Percentiles rank a stretch among this genome's conserved stretches.
These are phyloP conservation scores for Ehretia macrophylla DNA, from an alignment of 257 asterid species.

Conservation along the genomic window DNA sequence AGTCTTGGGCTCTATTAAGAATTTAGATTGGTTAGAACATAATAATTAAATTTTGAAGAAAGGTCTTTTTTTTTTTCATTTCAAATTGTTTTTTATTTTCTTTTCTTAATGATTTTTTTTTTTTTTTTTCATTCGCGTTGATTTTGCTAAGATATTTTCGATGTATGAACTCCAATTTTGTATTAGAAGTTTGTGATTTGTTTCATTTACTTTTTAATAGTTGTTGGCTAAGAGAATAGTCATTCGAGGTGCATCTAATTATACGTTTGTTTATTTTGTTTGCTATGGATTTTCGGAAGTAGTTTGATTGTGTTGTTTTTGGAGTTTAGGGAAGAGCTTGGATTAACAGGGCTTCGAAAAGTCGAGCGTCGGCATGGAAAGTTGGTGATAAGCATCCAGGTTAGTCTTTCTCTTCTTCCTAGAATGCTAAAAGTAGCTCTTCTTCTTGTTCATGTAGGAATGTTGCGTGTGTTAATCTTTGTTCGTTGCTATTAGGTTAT, in stretches of 20 bases:
- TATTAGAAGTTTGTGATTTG: too few relatives aligned
- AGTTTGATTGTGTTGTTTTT: conserved; percentile 14
- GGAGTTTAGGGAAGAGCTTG: conserved; percentile 68
- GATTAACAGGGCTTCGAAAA: conserved; percentile 70
- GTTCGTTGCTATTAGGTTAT: conserved; percentile 44
- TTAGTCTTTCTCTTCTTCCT: conserved; percentile 11
- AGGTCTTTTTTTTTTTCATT: too few relatives aligned
- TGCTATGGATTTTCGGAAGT: conserved; percentile 1
- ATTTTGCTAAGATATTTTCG: too few relatives aligned
- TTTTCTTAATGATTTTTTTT: not conserved
- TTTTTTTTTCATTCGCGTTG: not conserved
- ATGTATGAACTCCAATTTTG: too few relatives aligned
- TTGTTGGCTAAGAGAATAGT: too few relatives aligned
- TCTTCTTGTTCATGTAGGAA: conserved; percentile 1
- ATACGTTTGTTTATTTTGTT: not conserved
- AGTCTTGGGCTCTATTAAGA: too few relatives aligned
- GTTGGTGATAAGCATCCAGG: conserved; percentile 93
- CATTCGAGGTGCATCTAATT: not conserved
- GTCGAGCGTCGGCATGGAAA: conserved; percentile 70
- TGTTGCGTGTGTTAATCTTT: conserved; percentile 1
- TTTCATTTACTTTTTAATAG: too few relatives aligned
- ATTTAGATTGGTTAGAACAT: too few relatives aligned
- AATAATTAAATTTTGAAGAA: too few relatives aligned
- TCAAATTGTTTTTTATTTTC: not conserved
- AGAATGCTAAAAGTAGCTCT: not conserved